These are phyloP conservation scores for Sophora flavescens DNA, from an alignment of 306 rosid genomes.

Conservation along the genomic window DNA sequence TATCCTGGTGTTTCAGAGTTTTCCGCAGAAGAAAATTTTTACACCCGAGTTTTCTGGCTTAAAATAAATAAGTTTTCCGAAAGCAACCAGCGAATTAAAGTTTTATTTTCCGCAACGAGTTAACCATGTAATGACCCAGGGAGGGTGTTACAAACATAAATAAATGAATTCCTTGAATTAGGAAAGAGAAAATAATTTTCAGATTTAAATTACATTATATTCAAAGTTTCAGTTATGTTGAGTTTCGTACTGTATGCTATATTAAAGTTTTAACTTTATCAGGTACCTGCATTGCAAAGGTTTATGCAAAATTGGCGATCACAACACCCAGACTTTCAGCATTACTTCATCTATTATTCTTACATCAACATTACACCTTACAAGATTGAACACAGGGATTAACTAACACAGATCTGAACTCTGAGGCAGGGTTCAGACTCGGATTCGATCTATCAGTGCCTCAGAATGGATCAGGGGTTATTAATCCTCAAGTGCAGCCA, in stretches of 20 bases:
- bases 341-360: slow-evolving; percentile 95
- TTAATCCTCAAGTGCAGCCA: slow-evolving; percentile 42
- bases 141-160: too few relatives aligned
- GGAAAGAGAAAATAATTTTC: slow-evolving; percentile 11
- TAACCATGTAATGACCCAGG: too few relatives aligned
- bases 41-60: too few relatives aligned
- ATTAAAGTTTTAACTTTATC: slow-evolving; percentile 31
- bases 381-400: slow-evolving; percentile 74
- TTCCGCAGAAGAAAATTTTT: too few relatives aligned
- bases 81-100: too few relatives aligned
- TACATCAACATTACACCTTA: slow-evolving; percentile 93
- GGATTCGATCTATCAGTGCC: slow-evolving; percentile 43
- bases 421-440: slow-evolving; percentile 53
- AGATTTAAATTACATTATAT: neutral
- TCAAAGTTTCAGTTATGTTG: neutral
- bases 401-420: slow-evolving; percentile 38
- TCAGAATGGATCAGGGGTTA: slow-evolving; percentile 46
- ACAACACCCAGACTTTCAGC: slow-evolving; percentile 93
- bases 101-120: too few relatives aligned
- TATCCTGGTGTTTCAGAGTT: too few relatives aligned
- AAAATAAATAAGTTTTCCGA: too few relatives aligned
- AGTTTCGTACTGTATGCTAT: neutral
- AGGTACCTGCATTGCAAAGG: slow-evolving; percentile 97
- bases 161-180: neutral
- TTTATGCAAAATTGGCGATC: slow-evolving; percentile 89